These are phyloP conservation scores for Gossypium longicalyx DNA, from an alignment of 345 rosid genomes.

Conservation along the genomic window DNA sequence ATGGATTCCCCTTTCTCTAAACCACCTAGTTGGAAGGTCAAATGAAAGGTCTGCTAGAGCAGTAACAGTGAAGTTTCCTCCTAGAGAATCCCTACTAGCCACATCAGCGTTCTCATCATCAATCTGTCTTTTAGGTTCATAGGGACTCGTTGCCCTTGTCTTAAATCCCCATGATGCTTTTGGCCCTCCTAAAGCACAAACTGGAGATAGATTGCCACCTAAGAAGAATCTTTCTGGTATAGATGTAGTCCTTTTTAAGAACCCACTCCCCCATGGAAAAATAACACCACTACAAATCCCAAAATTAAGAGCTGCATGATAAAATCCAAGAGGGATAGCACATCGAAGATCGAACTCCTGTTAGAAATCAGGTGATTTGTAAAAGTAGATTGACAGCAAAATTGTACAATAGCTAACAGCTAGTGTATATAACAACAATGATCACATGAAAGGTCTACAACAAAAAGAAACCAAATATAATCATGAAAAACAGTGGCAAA, in stretches of 20 bases:
- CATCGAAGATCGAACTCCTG: conserved; percentile 85
- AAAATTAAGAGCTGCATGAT: conserved; percentile 61
- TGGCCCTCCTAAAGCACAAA: conserved; percentile 79
- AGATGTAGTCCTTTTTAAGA: conserved; percentile 46
- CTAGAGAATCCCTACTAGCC: conserved; percentile 60
- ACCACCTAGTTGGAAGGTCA: conserved; percentile 81
- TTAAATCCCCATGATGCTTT: conserved; percentile 72
- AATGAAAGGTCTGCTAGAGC: conserved; percentile 87
- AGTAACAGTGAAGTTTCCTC: conserved; percentile 87
- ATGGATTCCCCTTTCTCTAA: conserved; percentile 76
- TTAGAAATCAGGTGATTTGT: not conserved
- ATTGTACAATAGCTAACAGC: not conserved
- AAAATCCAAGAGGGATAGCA: conserved; percentile 79
- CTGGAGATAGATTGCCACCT: conserved; percentile 86
- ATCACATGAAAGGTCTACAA: not conserved
- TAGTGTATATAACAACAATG: not conserved
- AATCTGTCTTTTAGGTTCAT: conserved; percentile 57
- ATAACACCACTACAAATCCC: conserved; percentile 72
- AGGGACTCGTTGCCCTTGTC: conserved; percentile 68
- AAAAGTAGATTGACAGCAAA: not conserved
- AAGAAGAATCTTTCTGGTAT: conserved; percentile 85
- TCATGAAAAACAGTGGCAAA: not conserved
- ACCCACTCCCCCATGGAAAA: conserved; percentile 76
- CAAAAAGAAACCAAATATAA: not conserved
- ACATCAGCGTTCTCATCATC: conserved; percentile 30